Percentiles rank a stretch among this genome's conserved stretches.
These are phyloP conservation scores for Coemansia sp. DNA, from an alignment of 371 early-diverging fungal genomes.

Conservation along the genomic window DNA sequence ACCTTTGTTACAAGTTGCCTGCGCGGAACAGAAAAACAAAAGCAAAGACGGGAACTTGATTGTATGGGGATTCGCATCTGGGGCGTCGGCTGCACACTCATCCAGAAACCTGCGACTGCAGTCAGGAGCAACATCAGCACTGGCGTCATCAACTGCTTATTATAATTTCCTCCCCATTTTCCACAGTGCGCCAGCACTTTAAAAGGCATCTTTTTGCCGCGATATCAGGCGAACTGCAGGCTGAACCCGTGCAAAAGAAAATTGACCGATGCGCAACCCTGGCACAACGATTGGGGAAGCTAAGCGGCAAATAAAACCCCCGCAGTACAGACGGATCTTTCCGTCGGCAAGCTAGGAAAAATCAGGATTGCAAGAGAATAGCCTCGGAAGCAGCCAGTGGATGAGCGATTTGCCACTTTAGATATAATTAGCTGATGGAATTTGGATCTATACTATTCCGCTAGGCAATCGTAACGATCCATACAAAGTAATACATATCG, in stretches of 20 bases:
- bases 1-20: background rate
- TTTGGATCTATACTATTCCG: background rate
- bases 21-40: background rate
- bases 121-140: background rate
- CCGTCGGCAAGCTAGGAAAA: too few relatives aligned
- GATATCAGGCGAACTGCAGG: too few relatives aligned
- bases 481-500: background rate
- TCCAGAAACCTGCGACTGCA: background rate
- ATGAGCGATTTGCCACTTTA: too few relatives aligned
- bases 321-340: background rate
- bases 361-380: too few relatives aligned
- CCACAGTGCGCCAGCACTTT: too few relatives aligned
- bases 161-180: too few relatives aligned
- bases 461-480: background rate
- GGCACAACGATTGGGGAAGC: background rate
- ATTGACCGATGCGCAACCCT: background rate
- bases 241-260: background rate
- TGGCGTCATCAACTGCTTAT: background rate
- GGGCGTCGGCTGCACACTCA: background rate
- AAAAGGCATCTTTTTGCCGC: too few relatives aligned
- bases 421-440: too few relatives aligned
- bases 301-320: background rate
- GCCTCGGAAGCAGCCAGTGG: too few relatives aligned
- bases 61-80: background rate
- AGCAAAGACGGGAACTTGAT: background rate